Conservation (phyloP, 1,139 yeast species). For the Pichia sp. region DNA sequence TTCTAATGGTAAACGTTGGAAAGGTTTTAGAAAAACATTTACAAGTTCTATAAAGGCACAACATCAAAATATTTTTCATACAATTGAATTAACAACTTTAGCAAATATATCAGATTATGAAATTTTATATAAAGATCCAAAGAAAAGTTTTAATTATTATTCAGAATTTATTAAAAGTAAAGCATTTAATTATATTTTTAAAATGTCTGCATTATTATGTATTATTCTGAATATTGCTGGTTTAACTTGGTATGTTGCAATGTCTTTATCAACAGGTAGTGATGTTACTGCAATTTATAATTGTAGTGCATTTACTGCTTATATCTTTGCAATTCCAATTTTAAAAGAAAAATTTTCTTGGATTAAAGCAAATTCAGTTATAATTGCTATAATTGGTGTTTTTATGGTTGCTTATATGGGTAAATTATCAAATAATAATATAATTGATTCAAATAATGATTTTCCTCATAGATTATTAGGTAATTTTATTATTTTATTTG, state of each 20-base stretch:
- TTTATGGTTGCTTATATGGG: slow-evolving; percentile 75
- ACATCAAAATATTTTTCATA: slow-evolving; percentile 30
- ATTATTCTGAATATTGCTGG: slow-evolving; percentile 70
- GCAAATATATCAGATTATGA: slow-evolving; percentile 22
- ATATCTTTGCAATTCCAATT: slow-evolving; percentile 74
- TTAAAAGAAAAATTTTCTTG: slow-evolving; percentile 59
- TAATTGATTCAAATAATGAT: slow-evolving; percentile 21
- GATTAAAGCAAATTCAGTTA: slow-evolving; percentile 62
- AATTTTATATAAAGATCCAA: slow-evolving; percentile 19
- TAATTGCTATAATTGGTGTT: slow-evolving; percentile 69
- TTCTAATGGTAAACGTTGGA: slow-evolving; percentile 33
- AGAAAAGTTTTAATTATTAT: slow-evolving; percentile 33
- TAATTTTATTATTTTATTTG: slow-evolving; percentile 61
- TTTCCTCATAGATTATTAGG: slow-evolving; percentile 67
- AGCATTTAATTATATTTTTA: slow-evolving; percentile 44
- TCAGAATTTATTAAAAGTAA: slow-evolving; percentile 36
- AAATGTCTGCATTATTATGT: slow-evolving; percentile 42
- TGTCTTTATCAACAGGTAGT: slow-evolving; percentile 73
- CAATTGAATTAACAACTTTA: slow-evolving; percentile 31
- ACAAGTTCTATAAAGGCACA: slow-evolving; percentile 39
- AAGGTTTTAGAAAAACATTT: slow-evolving; percentile 36
- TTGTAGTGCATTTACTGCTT: slow-evolving; percentile 84
- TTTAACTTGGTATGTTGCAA: slow-evolving; percentile 79
- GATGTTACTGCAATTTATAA: slow-evolving; percentile 89
- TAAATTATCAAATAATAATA: slow-evolving; percentile 9